Evolutionary conservation across 352 stramenopile species (phyloP).

Genomic region (Pythium grandisporangium): DNA sequence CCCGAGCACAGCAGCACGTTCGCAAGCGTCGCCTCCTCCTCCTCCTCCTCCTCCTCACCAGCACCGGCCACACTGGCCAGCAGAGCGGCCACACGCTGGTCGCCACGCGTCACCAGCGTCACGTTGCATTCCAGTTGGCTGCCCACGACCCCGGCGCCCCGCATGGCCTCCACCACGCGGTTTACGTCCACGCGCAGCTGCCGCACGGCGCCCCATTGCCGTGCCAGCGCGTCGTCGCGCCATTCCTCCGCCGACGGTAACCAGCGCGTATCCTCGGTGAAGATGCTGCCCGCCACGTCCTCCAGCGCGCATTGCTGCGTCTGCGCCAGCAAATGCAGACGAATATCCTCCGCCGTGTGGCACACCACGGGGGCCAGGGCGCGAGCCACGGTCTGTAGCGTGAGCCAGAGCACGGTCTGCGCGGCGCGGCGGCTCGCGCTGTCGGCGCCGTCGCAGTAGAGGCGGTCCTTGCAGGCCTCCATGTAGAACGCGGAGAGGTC

Average conservation of each 20-base stretch:
- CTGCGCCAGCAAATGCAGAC: constrained; percentile 72
- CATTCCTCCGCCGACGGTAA: constrained; percentile 43
- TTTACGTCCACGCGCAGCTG: constrained; percentile 81
- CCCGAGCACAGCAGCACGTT: constrained; percentile 70
- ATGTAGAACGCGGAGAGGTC: constrained; percentile 98
- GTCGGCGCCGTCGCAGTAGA: constrained; percentile 93
- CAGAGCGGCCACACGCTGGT: constrained; percentile 28
- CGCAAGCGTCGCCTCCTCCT: constrained; percentile 19
- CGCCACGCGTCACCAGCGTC: constrained; percentile 23
- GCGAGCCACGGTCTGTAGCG: constrained; percentile 48
- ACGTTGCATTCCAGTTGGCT: constrained; percentile 77
- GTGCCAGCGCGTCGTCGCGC: constrained; percentile 36
- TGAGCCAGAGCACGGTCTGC: constrained; percentile 86
- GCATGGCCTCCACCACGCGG: constrained; percentile 66
- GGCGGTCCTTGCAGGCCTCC: constrained; percentile 94
- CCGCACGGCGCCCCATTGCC: constrained; percentile 85
- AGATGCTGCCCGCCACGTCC: constrained; percentile 59
- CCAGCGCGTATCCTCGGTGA: constrained; percentile 50
- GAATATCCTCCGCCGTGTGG: constrained; percentile 97
- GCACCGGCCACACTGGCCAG: no score
- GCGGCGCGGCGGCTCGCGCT: constrained; percentile 64
- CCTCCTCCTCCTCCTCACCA: no score
- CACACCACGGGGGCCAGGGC: constrained; percentile 88
- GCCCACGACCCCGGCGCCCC: constrained; percentile 34
- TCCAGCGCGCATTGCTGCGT: constrained; percentile 32